Conservation (phyloP, 495 filamentous ascomycete genomes). For the Glonium stellatum region DNA sequence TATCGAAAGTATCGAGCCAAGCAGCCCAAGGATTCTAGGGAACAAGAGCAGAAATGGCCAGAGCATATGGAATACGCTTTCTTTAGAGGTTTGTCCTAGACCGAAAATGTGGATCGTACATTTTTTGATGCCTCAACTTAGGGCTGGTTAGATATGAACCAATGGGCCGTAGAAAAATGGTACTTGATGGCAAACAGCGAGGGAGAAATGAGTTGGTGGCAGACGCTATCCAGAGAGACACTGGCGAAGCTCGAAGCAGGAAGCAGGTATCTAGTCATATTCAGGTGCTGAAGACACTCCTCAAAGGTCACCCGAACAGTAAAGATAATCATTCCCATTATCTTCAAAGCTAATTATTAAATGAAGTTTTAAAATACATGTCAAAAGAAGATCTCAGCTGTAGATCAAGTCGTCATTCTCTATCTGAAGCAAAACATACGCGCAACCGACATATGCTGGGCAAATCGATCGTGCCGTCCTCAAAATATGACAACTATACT, state of each 20-base stretch:
- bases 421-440: neutral
- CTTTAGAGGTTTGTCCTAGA: slow-evolving; percentile 63
- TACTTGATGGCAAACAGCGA: slow-evolving; percentile 59
- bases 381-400: neutral
- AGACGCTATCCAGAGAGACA: slow-evolving; percentile 66
- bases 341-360: slow-evolving; percentile 10
- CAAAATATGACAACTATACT: neutral
- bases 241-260: slow-evolving; percentile 57
- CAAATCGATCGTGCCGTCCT: neutral
- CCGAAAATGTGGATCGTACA: slow-evolving; percentile 10
- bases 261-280: slow-evolving; percentile 97
- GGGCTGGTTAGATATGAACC: slow-evolving; percentile 73
- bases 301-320: slow-evolving; percentile 53
- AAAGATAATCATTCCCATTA: slow-evolving; percentile 26
- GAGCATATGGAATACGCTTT: slow-evolving; percentile 80
- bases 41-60: slow-evolving; percentile 59
- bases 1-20: slow-evolving; percentile 66
- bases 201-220: slow-evolving; percentile 91
- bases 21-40: slow-evolving; percentile 49
- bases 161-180: slow-evolving; percentile 75
- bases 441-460: neutral
- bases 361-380: neutral
- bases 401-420: neutral
- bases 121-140: slow-evolving; percentile 36
- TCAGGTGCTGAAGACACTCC: slow-evolving; percentile 85